Evolutionary conservation across 148 eudicot species (phyloP).

Genomic region (Vaccinium vitisidaea): DNA sequence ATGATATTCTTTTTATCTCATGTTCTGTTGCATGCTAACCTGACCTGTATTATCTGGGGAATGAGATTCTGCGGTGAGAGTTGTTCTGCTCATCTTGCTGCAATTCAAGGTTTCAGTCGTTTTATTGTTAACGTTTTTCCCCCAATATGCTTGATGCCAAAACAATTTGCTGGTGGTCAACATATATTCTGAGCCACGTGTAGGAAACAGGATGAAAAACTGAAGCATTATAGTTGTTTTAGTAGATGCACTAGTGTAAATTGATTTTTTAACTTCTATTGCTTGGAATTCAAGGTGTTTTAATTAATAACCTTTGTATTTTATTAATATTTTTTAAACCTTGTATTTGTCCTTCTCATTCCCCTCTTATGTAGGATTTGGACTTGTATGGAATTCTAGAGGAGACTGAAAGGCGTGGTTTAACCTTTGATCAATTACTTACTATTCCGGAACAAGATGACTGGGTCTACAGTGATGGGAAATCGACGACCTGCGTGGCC

Average conservation of each 20-base stretch:
- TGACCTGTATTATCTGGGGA: not conserved
- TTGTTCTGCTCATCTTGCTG: not conserved
- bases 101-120: not conserved
- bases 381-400: conserved; percentile 72
- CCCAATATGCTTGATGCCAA: not conserved
- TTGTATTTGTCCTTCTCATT: not conserved
- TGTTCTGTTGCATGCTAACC: not conserved
- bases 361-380: conserved; percentile 48
- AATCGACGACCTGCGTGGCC: conserved; percentile 97
- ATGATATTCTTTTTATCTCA: not conserved
- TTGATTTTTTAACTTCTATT: not conserved
- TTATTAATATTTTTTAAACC: not conserved
- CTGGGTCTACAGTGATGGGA: conserved; percentile 94
- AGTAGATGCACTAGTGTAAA: not conserved
- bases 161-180: not conserved
- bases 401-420: conserved; percentile 78
- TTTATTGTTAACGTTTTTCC: not conserved
- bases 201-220: not conserved
- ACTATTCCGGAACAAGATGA: conserved; percentile 96
- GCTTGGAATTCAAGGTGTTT: not conserved
- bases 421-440: conserved; percentile 80
- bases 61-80: not conserved
- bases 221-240: not conserved
- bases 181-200: not conserved
- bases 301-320: not conserved